phyloP scores from a whole-genome alignment of 441 rosid species.

The Bruguiera hainesii region DNA sequence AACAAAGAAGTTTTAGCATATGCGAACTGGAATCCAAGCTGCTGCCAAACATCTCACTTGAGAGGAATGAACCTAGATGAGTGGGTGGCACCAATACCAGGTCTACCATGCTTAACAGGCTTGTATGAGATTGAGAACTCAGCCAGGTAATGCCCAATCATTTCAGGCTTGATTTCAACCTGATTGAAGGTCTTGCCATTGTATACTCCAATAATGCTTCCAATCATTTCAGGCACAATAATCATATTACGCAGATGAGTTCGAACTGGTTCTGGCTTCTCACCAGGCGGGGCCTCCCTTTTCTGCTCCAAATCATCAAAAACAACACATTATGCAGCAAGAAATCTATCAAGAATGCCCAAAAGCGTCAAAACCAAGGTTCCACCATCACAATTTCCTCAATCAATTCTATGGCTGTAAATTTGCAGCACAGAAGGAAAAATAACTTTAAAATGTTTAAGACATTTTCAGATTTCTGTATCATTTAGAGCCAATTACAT shows the following conservation, averaged over 20 bases:
- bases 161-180: slow-evolving; percentile 91
- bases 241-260: slow-evolving; percentile 78
- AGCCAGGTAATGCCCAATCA: slow-evolving; percentile 90
- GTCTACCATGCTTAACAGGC: slow-evolving; percentile 95
- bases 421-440: too few relatives aligned
- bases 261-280: slow-evolving; percentile 81
- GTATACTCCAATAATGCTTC: slow-evolving; percentile 83
- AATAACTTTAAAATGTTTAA: too few relatives aligned
- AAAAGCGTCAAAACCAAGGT: too few relatives aligned
- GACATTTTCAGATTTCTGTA: too few relatives aligned
- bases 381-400: too few relatives aligned
- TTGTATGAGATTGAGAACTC: slow-evolving; percentile 95
- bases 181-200: slow-evolving; percentile 90
- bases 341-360: too few relatives aligned
- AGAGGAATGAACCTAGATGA: slow-evolving; percentile 90
- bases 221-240: slow-evolving; percentile 91
- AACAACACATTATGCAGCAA: background rate
- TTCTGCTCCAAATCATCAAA: slow-evolving; percentile 38
- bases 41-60: slow-evolving; percentile 39
- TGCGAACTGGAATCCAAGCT: background rate
- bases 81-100: slow-evolving; percentile 90
- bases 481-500: too few relatives aligned
- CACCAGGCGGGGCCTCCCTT: slow-evolving; percentile 86
- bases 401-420: too few relatives aligned
- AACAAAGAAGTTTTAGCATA: slow-evolving; percentile 3